A percentile compares a stretch with the other conserved stretches of the same genome.
Conservation (phyloP, 495 filamentous ascomycete species). For the Tricharina praecox region DNA sequence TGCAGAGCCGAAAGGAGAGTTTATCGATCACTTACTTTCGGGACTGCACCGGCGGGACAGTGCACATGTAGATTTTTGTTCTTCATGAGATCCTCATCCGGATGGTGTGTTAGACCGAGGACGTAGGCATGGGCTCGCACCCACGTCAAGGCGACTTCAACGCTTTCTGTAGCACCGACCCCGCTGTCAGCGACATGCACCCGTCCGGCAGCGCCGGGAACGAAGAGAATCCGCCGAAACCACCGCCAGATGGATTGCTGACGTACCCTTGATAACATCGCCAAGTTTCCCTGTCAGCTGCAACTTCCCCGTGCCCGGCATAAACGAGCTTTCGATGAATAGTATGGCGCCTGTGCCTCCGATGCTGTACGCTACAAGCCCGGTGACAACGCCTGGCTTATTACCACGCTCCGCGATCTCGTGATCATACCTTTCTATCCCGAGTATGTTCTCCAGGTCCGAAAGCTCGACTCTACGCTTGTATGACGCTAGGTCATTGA, state of each 20-base stretch:
- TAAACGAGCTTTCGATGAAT: constrained; percentile 95
- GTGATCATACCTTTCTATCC: constrained; percentile 86
- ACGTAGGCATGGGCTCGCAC: constrained; percentile 92
- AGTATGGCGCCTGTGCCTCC: constrained; percentile 91
- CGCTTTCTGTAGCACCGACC: constrained; percentile 43
- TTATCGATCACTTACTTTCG: constrained; percentile 41
- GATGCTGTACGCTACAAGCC: constrained; percentile 86
- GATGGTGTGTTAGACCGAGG: constrained; percentile 63
- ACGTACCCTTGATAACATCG: constrained; percentile 62
- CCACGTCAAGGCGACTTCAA: constrained; percentile 90
- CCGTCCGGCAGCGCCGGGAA: not conserved
- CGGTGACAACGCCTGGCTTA: constrained; percentile 88
- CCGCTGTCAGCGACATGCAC: not conserved
- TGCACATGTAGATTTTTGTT: constrained; percentile 89
- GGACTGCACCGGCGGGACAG: constrained; percentile 85
- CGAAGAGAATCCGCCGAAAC: not conserved
- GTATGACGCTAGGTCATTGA: constrained; percentile 51
- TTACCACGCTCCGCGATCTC: constrained; percentile 81
- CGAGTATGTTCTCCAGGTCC: constrained; percentile 79
- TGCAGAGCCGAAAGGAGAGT: not conserved
- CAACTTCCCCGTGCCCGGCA: constrained; percentile 83
- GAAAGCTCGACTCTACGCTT: constrained; percentile 52
- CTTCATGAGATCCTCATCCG: constrained; percentile 88
- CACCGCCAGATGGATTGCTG: too few relatives aligned
- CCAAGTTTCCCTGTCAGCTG: constrained; percentile 98